phyloP scores from a whole-genome alignment of 495 filamentous ascomycete genomes.

The Neurospora sp. region DNA sequence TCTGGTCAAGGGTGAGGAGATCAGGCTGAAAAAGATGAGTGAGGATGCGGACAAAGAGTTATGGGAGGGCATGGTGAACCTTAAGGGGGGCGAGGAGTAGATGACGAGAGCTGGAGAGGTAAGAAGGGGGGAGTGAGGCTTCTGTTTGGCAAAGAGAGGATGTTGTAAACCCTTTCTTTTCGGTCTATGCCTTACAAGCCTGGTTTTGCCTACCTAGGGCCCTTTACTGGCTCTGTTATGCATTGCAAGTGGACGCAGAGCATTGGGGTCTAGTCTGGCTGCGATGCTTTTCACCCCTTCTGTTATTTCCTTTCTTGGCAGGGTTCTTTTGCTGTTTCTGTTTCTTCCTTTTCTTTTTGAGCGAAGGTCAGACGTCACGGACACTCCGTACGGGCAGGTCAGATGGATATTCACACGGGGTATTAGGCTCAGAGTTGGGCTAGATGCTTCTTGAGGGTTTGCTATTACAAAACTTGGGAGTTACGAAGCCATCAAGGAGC shows the following conservation, averaged over 20 bases:
- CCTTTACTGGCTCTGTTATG: not conserved
- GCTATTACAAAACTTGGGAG: not conserved
- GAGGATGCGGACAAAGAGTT: not conserved
- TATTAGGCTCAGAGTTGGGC: not conserved
- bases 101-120: not conserved
- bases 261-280: not conserved
- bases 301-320: not conserved
- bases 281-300: not conserved
- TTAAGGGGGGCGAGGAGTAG: not conserved
- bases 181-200: not conserved
- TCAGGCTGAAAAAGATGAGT: not conserved
- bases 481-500: not conserved
- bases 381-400: not conserved
- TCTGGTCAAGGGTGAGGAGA: not conserved
- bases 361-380: not conserved
- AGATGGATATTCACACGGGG: not conserved
- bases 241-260: not conserved
- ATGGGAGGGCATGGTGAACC: not conserved
- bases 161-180: not conserved
- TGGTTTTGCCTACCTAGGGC: not conserved
- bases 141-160: not conserved
- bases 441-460: not conserved
- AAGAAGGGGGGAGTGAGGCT: not conserved
- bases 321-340: not conserved
- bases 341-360: not conserved